phyloP scores from a whole-genome alignment of 352 stramenopile genomes.

The Globisporangium sylvaticum region DNA sequence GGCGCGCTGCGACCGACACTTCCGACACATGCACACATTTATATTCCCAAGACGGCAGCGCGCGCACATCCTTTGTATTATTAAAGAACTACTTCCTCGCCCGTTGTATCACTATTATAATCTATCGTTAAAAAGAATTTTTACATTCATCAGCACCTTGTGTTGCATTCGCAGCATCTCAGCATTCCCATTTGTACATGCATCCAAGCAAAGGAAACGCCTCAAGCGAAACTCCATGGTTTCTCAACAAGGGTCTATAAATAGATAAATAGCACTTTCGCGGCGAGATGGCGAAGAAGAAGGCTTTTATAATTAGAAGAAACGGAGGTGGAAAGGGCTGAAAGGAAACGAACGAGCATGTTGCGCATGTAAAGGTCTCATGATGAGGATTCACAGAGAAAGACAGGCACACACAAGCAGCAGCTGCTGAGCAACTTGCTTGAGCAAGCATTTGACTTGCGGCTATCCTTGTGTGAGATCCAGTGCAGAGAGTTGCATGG shows the following conservation, averaged over 20 bases:
- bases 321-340: background rate
- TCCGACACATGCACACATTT: background rate
- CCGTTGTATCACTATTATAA: conserved; percentile 12
- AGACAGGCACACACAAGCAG: background rate
- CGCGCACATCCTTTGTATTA: conserved; percentile 4
- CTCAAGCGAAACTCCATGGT: too few species aligned
- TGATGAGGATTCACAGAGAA: background rate
- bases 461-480: background rate
- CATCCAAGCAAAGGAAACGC: too few species aligned
- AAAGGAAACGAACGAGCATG: background rate
- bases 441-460: background rate
- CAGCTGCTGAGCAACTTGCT: background rate
- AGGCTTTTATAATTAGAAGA: background rate
- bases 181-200: too few species aligned
- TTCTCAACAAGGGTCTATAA: background rate
- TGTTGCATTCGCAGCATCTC: background rate
- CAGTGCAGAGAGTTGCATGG: background rate
- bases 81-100: background rate
- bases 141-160: too few species aligned
- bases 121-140: background rate
- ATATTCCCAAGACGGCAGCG: background rate
- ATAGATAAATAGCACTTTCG: background rate
- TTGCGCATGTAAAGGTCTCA: background rate
- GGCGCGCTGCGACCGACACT: background rate
- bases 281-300: background rate